Conservation (phyloP, 2,329 filamentous ascomycete genomes). For the Sporothrix mexicana region DNA sequence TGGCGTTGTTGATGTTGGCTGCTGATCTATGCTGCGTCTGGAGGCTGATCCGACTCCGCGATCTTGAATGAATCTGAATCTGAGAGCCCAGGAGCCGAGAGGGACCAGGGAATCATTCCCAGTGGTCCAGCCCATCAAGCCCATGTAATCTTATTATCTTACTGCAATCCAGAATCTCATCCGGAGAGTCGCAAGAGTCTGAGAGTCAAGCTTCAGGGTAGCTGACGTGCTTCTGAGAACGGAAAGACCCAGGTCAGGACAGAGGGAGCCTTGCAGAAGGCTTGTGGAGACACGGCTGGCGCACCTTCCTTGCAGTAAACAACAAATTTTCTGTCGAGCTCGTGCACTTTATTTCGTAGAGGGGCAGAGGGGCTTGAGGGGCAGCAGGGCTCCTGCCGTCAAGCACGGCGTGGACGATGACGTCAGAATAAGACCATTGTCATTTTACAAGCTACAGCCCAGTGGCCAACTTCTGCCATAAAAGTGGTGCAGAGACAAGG, state of each 20-base stretch:
- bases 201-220: not conserved
- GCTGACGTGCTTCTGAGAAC: not conserved
- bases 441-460: slow-evolving; percentile 21
- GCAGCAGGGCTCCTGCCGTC: not conserved
- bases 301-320: not conserved
- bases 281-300: slow-evolving; percentile 17
- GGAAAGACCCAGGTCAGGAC: not conserved
- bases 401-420: slow-evolving; percentile 20
- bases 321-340: not conserved
- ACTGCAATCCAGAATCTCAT: no score
- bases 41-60: slow-evolving; percentile 26
- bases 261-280: not conserved
- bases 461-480: slow-evolving; percentile 22
- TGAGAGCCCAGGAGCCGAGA: no score
- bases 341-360: not conserved
- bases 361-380: not conserved
- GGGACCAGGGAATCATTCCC: no score
- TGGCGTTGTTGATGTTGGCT: not conserved
- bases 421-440: slow-evolving; percentile 33
- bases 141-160: no score
- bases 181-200: no score
- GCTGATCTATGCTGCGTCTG: slow-evolving; percentile 12
- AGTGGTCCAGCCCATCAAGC: no score
- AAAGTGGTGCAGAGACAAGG: not conserved
- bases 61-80: slow-evolving; percentile 6